Base-by-base conservation (phyloP, 805 yeast species). In the Peterozyma toletana region DNA sequence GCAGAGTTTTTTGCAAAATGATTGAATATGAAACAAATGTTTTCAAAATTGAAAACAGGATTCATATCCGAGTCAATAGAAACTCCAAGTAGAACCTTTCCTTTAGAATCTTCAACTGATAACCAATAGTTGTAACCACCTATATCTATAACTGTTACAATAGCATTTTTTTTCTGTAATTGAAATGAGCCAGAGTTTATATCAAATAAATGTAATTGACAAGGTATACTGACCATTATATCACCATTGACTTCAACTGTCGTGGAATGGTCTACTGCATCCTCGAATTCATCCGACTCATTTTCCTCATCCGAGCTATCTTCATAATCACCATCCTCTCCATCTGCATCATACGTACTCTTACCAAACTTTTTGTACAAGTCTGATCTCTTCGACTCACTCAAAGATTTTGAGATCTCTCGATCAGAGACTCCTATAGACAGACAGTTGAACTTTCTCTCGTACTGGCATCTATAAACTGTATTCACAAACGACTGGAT, bases 401-500 rank as follows among this genome's bases (percentile, higher is more conserved):
- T 40, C 52, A 50, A 39, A 55, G 53, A 36, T 52, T 56, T n/a
- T 52, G 59, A 39, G 40, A 87, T 64, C 35, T 80, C 80, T 5
- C 59, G 61, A 10, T 63, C 62, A 1, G 72, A 56, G 5, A 73
- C 74, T 11, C 66, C 66, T 1, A 60, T 56, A 7, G 83, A 70
- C 4, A 80, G 65, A 49, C 64, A 73, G 49, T 72, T 77, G 58
- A 83, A 86, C 55, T 83, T 86, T 50, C 80, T 73, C 58, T 88
- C 96, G 57, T 76, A 91, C 52, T 81, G 77, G 54, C 96, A 86
- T 45, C 75, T 74, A 54, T 77, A 72, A 11, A 87, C 68, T 1
- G 79, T 68, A 21, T 66, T 57, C 64, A 83, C 74, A 58, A 91
- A 91, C 37, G 70, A 68, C 30, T 82, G 78, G 35, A 83, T 76